Evolutionary conservation across 257 asterid genomes (phyloP).

Genomic region (Ajuga chamaepitys): DNA sequence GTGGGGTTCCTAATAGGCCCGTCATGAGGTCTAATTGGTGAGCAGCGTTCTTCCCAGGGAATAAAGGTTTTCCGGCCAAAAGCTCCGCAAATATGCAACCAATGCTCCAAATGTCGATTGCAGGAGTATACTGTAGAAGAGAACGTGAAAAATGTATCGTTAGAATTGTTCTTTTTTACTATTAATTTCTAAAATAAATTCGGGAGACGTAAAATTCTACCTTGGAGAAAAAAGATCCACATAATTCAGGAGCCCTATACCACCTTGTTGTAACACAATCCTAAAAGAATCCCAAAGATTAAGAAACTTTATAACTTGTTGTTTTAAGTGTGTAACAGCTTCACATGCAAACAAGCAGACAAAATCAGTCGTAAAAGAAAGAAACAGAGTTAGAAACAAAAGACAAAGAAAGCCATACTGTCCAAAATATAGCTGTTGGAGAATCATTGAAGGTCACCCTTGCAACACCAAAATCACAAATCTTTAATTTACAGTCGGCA

Average conservation of each 20-base stretch:
- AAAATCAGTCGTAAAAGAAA: not conserved
- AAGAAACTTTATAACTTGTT: not conserved
- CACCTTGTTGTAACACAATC: conserved; percentile 53
- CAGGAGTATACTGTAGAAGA: conserved; percentile 77
- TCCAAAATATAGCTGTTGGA: conserved; percentile 91
- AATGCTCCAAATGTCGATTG: conserved; percentile 94
- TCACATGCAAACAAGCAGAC: conserved; percentile 1
- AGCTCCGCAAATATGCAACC: conserved; percentile 94
- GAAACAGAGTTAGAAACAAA: not conserved
- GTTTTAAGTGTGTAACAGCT: conserved; percentile 1
- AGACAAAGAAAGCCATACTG: conserved; percentile 42
- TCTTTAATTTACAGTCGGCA: conserved; percentile 86
- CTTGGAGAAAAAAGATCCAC: conserved; percentile 53
- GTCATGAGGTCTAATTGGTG: conserved; percentile 96
- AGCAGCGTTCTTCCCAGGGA: conserved; percentile 93
- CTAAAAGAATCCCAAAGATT: conserved; percentile 16
- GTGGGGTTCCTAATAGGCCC: conserved; percentile 78
- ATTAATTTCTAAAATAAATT: not conserved
- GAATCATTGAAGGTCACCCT: conserved; percentile 90
- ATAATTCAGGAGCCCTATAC: conserved; percentile 49
- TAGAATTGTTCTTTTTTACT: not conserved
- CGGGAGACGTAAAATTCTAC: not conserved
- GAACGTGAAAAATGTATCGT: not conserved
- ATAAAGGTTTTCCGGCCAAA: conserved; percentile 83
- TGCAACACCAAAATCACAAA: conserved; percentile 89